phyloP scores from a whole-genome alignment of 768 basidiomycete species.

The Rhodotorula taiwanensis region DNA sequence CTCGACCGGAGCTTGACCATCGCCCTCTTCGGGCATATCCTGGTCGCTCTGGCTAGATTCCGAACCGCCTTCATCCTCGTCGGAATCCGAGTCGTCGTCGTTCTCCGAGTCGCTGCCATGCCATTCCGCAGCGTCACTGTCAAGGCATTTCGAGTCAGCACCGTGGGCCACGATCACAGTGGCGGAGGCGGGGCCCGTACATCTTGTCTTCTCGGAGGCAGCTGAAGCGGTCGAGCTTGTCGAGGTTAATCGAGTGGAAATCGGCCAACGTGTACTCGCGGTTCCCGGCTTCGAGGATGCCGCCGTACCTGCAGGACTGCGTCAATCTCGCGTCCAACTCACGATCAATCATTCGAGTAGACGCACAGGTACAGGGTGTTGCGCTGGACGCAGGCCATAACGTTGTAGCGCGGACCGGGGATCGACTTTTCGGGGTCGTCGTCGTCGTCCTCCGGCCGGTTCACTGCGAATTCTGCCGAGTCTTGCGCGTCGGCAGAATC shows the following conservation, averaged over 20 bases:
- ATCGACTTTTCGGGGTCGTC: conserved; percentile 61
- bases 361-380: conserved; percentile 80
- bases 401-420: conserved; percentile 72
- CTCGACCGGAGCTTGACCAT: conserved; percentile 30
- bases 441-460: conserved; percentile 50
- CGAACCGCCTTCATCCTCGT: conserved; percentile 51
- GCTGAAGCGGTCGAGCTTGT: conserved; percentile 70
- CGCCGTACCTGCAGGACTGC: conserved; percentile 63
- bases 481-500: background rate
- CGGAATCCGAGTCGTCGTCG: conserved; percentile 48
- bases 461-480: background rate
- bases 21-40: conserved; percentile 41
- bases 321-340: conserved; percentile 40
- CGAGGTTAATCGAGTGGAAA: conserved; percentile 69
- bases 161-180: background rate
- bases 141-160: background rate
- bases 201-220: conserved; percentile 68
- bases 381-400: conserved; percentile 75
- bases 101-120: conserved; percentile 52
- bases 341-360: background rate
- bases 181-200: conserved; percentile 47
- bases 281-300: conserved; percentile 74
- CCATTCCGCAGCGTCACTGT: conserved; percentile 49
- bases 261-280: conserved; percentile 85
- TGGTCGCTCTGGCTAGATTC: conserved; percentile 28